Evolutionary conservation across 2,329 filamentous ascomycete genomes (phyloP).

Genomic region (Pezicula rhizophila): DNA sequence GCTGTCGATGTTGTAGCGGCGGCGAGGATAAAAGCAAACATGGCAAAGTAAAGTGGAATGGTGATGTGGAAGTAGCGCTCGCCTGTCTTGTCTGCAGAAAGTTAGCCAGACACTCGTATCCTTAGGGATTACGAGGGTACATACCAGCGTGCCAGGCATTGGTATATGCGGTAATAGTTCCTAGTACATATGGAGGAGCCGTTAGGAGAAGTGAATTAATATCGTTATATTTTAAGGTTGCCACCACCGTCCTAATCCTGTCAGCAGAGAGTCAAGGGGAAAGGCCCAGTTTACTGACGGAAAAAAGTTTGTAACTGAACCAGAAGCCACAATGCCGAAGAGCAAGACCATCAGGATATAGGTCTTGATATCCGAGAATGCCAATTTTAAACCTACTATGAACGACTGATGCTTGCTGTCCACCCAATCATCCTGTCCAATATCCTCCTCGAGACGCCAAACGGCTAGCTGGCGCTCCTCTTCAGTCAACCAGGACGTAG

Average conservation of each 20-base stretch:
- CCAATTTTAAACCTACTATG: conserved; percentile 42
- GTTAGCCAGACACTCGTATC: not conserved
- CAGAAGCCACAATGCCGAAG: conserved; percentile 50
- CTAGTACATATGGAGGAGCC: conserved; percentile 59
- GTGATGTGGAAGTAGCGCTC: conserved; percentile 66
- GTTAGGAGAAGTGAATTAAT: conserved; percentile 58
- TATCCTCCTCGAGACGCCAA: conserved; percentile 58
- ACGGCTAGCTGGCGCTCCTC: conserved; percentile 50
- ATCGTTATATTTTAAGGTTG: conserved; percentile 56
- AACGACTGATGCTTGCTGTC: conserved; percentile 50
- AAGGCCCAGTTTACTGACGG: conserved; percentile 29
- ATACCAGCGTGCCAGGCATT: conserved; percentile 60
- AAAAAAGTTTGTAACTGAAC: conserved; percentile 62
- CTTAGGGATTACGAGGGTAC: not conserved
- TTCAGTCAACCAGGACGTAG: conserved; percentile 49
- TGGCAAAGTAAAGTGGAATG: conserved; percentile 53
- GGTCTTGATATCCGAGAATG: conserved; percentile 49
- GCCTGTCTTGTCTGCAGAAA: conserved; percentile 50
- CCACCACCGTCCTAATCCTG: conserved; percentile 50
- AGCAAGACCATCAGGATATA: conserved; percentile 30
- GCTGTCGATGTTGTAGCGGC: conserved; percentile 54
- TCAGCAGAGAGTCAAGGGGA: conserved; percentile 37
- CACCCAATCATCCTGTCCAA: conserved; percentile 58
- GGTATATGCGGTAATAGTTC: conserved; percentile 52
- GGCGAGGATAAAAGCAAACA: conserved; percentile 62